Evolutionary conservation across 805 yeast species (phyloP).

Genomic region (Candida koratica): DNA sequence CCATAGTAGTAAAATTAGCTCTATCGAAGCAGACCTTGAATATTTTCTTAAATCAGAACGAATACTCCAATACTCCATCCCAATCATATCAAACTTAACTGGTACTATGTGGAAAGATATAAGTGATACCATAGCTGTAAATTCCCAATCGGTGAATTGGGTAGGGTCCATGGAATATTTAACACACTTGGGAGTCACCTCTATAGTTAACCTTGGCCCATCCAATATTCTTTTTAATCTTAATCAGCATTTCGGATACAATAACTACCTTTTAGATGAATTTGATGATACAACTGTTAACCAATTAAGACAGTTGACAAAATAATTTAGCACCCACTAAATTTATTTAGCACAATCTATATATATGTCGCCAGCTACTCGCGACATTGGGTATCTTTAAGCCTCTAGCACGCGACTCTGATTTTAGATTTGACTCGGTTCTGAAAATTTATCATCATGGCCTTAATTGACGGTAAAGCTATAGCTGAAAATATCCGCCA

Average conservation of each 20-base stretch:
- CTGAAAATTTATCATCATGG: conserved; percentile 6
- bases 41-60: background rate
- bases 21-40: conserved; percentile 33
- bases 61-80: conserved; percentile 14
- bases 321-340: too few relatives aligned
- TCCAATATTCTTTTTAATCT: conserved; percentile 31
- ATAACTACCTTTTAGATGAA: conserved; percentile 6
- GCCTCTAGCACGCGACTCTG: too few relatives aligned
- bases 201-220: conserved; percentile 36
- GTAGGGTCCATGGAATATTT: conserved; percentile 29
- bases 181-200: conserved; percentile 13
- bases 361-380: too few relatives aligned
- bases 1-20: conserved; percentile 39
- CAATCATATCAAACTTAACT: conserved; percentile 37
- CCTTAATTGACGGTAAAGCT: conserved; percentile 42
- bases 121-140: conserved; percentile 34
- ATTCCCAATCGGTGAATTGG: conserved; percentile 45
- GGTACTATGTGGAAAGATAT: conserved; percentile 26
- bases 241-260: conserved; percentile 13
- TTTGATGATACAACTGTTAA: background rate
- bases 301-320: background rate
- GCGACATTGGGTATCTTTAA: too few relatives aligned
- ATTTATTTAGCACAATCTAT: too few relatives aligned
- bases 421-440: conserved; percentile 2
- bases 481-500: conserved; percentile 39